A percentile compares a stretch with the other conserved stretches of the same genome.
Evolutionary conservation across 495 filamentous ascomycete species (phyloP).

Genomic region (Lophiostoma macrostomum): DNA sequence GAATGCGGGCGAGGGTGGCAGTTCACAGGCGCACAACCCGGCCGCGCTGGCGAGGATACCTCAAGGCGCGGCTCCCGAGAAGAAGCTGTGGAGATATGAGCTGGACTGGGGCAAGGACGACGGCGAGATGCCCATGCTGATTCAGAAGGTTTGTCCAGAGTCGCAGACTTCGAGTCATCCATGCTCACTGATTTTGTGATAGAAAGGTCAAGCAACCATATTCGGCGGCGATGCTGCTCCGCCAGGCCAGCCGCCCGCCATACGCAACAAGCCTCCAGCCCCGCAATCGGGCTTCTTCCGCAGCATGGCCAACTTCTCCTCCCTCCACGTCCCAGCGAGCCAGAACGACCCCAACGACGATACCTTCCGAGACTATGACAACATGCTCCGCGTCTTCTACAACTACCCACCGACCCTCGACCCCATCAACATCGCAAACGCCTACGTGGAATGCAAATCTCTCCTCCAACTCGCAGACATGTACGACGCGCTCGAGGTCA

Average conservation of each 20-base stretch:
- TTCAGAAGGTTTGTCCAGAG: constrained; percentile 63
- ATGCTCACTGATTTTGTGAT: constrained; percentile 4
- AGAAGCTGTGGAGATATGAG: constrained; percentile 79
- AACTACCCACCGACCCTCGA: constrained; percentile 81
- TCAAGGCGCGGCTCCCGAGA: constrained; percentile 37
- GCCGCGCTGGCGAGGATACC: constrained; percentile 39
- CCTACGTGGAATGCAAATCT: constrained; percentile 87
- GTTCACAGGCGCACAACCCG: constrained; percentile 44
- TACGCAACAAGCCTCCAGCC: constrained; percentile 54
- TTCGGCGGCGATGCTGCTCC: constrained; percentile 45
- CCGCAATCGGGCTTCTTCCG: constrained; percentile 70
- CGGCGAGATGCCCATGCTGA: constrained; percentile 81
- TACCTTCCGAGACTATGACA: constrained; percentile 83
- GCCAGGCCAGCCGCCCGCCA: constrained; percentile 43
- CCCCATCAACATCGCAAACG: constrained; percentile 78
- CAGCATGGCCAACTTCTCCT: constrained; percentile 73
- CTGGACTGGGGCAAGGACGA: constrained; percentile 68
- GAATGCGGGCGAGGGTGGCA: constrained; percentile 51
- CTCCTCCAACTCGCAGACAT: constrained; percentile 81
- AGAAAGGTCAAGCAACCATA: constrained; percentile 42
- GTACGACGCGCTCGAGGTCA: constrained; percentile 84
- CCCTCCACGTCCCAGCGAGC: constrained; percentile 53
- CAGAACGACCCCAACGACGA: constrained; percentile 58
- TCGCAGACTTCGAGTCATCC: background rate
- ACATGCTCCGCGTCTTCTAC: constrained; percentile 89